Percentiles rank a stretch among this genome's conserved stretches.
Conservation (phyloP, 2,329 filamentous ascomycete species). For the Teratosphaeria zuluensis region DNA sequence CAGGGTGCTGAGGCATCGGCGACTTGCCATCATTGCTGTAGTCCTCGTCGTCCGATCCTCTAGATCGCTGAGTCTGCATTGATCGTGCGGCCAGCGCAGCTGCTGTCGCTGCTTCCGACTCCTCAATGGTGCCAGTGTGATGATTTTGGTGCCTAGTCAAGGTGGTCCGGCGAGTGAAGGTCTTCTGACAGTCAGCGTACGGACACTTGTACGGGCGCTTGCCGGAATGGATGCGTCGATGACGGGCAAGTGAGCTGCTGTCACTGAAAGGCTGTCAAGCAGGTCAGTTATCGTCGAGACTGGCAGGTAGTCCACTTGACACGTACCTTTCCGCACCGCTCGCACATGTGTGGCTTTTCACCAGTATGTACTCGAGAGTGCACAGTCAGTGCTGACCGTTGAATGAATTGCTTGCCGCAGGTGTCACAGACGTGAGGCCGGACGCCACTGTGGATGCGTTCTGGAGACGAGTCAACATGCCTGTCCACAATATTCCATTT, state of each 20-base stretch:
- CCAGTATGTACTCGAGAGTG: conserved; percentile 93
- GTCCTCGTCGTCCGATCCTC: conserved; percentile 56
- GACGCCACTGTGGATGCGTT: conserved; percentile 88
- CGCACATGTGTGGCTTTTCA: conserved; percentile 97
- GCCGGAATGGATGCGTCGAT: conserved; percentile 89
- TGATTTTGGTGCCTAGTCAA: conserved; percentile 93
- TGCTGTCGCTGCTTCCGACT: conserved; percentile 79
- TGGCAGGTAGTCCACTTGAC: background rate
- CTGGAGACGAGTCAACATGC: conserved; percentile 40
- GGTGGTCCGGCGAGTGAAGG: conserved; percentile 90
- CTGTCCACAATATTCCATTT: conserved; percentile 26
- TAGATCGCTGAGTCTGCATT: conserved; percentile 37
- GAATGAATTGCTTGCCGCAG: conserved; percentile 95
- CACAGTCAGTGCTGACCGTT: conserved; percentile 88
- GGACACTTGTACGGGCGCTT: conserved; percentile 96
- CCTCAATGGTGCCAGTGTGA: conserved; percentile 89
- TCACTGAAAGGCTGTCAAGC: conserved; percentile 76
- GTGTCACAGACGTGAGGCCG: conserved; percentile 87
- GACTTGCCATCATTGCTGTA: conserved; percentile 59
- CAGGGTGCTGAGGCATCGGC: conserved; percentile 69
- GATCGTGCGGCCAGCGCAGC: conserved; percentile 61
- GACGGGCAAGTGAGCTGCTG: conserved; percentile 84
- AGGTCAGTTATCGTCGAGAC: conserved; percentile 16
- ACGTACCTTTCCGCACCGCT: conserved; percentile 85
- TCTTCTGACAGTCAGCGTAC: conserved; percentile 96